Evolutionary conservation across 1,284 basidiomycete species (phyloP).

Genomic region (Schizophyllum amplum): DNA sequence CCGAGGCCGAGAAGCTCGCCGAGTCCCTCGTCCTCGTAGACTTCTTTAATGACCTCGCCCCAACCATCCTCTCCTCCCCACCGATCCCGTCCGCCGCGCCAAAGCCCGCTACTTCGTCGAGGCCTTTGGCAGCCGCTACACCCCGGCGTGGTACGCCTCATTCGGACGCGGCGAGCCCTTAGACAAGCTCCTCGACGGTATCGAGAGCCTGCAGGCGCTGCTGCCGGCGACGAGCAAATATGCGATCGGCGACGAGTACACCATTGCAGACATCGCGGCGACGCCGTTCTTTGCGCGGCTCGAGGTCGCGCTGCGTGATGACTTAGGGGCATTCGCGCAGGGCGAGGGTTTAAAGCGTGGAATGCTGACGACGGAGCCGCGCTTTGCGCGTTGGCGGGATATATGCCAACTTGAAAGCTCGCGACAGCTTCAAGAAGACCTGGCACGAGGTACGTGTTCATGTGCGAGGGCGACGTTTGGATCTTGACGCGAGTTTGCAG

Average conservation of each 20-base stretch:
- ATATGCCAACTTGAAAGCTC: conserved; percentile 28
- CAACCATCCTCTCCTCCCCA: conserved; percentile 37
- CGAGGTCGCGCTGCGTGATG: conserved; percentile 33
- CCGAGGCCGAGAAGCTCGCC: conserved; percentile 47
- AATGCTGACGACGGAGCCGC: conserved; percentile 29
- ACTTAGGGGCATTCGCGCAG: conserved; percentile 34
- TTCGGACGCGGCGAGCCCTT: conserved; percentile 31
- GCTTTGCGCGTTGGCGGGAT: conserved; percentile 33
- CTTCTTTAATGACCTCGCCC: conserved; percentile 51
- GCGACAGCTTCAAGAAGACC: conserved; percentile 41
- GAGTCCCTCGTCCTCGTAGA: conserved; percentile 59
- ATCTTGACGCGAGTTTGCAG: not conserved
- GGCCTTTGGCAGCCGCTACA: conserved; percentile 33
- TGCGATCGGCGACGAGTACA: conserved; percentile 38
- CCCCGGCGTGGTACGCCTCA: conserved; percentile 29
- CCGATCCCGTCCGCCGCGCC: conserved; percentile 46
- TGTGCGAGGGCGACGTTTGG: not conserved
- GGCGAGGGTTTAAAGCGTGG: conserved; percentile 34
- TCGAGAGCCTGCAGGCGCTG: conserved; percentile 34
- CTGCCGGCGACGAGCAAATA: conserved; percentile 24
- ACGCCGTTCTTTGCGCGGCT: conserved; percentile 39
- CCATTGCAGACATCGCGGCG: conserved; percentile 47
- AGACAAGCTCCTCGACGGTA: conserved; percentile 28
- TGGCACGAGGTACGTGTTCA: conserved; percentile 28
- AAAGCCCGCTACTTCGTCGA: conserved; percentile 55